phyloP scores from a whole-genome alignment of 2,329 filamentous ascomycete genomes.

The Cytospora piceae region DNA sequence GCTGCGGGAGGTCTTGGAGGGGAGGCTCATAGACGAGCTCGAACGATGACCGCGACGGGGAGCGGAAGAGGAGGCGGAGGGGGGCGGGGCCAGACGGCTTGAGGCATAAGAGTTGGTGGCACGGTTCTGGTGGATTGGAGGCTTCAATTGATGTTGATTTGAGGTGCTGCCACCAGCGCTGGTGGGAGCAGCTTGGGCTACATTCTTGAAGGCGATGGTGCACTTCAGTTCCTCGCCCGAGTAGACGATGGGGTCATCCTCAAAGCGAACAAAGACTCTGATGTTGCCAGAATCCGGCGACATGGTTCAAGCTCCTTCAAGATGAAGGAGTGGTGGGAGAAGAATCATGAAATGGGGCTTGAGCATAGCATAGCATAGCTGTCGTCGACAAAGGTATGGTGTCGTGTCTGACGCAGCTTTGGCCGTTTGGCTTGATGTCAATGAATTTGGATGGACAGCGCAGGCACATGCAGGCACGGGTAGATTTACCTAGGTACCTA shows the following conservation, averaged over 20 bases:
- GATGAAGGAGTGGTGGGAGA: constrained; percentile 36
- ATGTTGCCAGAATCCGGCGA: constrained; percentile 69
- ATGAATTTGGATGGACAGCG: not conserved
- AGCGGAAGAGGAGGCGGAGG: constrained; percentile 37
- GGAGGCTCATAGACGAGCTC: constrained; percentile 65
- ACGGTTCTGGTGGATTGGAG: constrained; percentile 36
- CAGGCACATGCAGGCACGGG: constrained; percentile 3
- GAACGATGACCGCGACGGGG: constrained; percentile 64
- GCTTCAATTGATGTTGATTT: constrained; percentile 31
- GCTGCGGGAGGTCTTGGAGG: constrained; percentile 46
- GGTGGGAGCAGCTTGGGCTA: constrained; percentile 52
- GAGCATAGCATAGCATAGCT: constrained; percentile 30
- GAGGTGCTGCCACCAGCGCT: constrained; percentile 33
- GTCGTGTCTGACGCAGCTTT: not conserved
- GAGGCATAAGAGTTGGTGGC: constrained; percentile 37
- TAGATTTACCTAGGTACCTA: not conserved
- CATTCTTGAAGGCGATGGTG: constrained; percentile 94
- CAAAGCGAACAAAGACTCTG: constrained; percentile 94
- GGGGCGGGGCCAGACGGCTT: constrained; percentile 50
- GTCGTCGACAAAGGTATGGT: not conserved
- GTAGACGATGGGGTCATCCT: constrained; percentile 81
- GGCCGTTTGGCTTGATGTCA: not conserved
- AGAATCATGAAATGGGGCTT: constrained; percentile 28
- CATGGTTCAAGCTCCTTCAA: constrained; percentile 49
- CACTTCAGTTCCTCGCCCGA: constrained; percentile 95